Base-by-base conservation (phyloP, 1,284 basidiomycete genomes). In the Porodaedalea pini region DNA sequence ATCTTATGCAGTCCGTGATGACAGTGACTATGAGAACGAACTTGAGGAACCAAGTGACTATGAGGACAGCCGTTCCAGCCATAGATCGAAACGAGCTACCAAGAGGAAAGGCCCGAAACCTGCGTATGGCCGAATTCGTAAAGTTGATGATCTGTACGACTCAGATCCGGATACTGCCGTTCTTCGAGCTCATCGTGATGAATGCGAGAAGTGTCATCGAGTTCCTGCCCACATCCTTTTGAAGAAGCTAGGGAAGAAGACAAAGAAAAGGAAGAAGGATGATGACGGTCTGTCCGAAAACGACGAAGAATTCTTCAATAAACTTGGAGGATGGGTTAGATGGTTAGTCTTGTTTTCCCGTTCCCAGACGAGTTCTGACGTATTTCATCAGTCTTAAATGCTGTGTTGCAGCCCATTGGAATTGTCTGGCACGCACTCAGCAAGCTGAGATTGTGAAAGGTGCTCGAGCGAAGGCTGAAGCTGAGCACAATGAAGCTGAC, bases 291-390 rank as follows among this genome's bases (percentile, higher is more conserved):
- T 76, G 3, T 77, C 77, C 7, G 80, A 79, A n/a, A 78, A 81
- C 23, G 79, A 82, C 25, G 79, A 83, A 45, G 82, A 84, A 54
- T 73, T 74, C 47, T 70, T 83, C 4, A 70, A 68, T n/a, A 68
- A 68, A 4, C 72, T 90, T 41, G 88, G 89, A 21, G 92, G 92
- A 25, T 95, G 92, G 92, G 82, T 94, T 58, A 80, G 85, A 73
- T 94, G 92, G 88, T 90, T 68, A 56, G 80, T 41, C 60, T 27
- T 49, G 32, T n/a, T 39, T 59, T 10, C 19, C 32, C 21, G 21
- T 36, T 47, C 13, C 45, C 32, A 47, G 25, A 21, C 52, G 3
- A 58, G 62, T 60, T 57, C 32, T 54, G 36, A 54, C 40, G 10
- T 17, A 8, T 36, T 8, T 39, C 51, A 48, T 21, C 44, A 91